Percentiles rank a stretch among this genome's conserved stretches.
phyloP scores from a whole-genome alignment of 176 grass and related monocot genomes.

The Raddia distichophylla region DNA sequence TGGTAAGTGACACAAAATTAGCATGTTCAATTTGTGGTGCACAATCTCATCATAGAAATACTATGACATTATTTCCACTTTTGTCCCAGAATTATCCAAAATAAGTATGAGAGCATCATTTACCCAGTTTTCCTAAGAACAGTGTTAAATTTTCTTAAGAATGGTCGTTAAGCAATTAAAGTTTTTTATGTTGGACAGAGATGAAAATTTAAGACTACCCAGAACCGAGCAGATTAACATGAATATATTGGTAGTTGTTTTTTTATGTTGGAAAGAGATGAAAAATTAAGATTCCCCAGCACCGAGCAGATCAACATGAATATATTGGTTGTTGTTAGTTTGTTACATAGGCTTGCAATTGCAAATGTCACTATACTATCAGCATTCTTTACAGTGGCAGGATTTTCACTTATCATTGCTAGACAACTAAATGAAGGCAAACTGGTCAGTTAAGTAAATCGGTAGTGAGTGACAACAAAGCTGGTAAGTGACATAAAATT shows the following conservation, averaged over 20 bases:
- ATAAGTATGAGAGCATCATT: background rate
- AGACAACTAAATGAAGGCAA: constrained; percentile 4
- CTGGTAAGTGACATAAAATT: constrained; percentile 6
- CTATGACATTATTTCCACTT: constrained; percentile 8
- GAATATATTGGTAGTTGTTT: background rate
- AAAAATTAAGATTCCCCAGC: too few relatives aligned
- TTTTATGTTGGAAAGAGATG: too few relatives aligned
- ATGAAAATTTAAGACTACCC: background rate
- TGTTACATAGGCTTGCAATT: background rate
- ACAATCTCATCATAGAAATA: background rate
- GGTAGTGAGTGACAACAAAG: constrained; percentile 8
- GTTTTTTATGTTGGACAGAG: background rate
- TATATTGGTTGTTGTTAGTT: too few relatives aligned
- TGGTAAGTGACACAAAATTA: constrained; percentile 9
- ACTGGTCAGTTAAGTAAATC: background rate
- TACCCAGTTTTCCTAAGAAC: background rate
- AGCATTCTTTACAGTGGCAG: background rate
- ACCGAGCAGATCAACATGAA: too few relatives aligned
- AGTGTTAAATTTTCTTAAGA: background rate
- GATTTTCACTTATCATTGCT: background rate
- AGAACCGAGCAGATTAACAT: background rate
- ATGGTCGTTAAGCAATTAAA: background rate
- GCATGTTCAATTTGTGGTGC: background rate
- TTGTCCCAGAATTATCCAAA: constrained; percentile 14
- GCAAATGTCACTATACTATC: background rate